Base-by-base conservation (phyloP, 805 yeast species). In the Candida cerambycidarum region DNA sequence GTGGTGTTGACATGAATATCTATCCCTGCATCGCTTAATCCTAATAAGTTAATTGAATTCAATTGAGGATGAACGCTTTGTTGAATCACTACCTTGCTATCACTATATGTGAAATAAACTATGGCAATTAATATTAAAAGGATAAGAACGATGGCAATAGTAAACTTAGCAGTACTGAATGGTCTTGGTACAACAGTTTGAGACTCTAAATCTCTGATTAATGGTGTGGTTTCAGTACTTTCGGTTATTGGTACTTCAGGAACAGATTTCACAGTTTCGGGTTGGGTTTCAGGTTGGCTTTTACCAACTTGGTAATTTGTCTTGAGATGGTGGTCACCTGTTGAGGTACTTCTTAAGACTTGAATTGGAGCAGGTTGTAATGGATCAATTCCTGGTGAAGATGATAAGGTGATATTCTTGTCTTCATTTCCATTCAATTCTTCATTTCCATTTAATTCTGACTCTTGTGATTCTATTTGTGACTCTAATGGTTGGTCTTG, bases 1-100 rank as follows among this genome's bases (percentile, higher is more conserved):
- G 56, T 38, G 3, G 64, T 65, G 4, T 49, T 45, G 13, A 67
- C 58, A 39, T 58, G 63, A 15, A 63, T 50, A 16, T 57, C 51
- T 5, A 65, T 34, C 2, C 74, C 73, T 5, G 40, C 35, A 13
- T 55, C 56, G 23, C 54, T 53, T 17, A 64, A 41, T 10, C 48
- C 48, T 3, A 53, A 35, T 5, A 66, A 43, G 3, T 66, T 51
- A 4, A 65, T 46, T 14, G 56, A 51, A 19, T 61, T 54, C 1
- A 64, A 30, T 17, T 56, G 47, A 11, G 62, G 47, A 13, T 45
- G 48, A 10, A 63, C 45, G 2, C 67, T 55, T 39, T 53, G 48
- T 31, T 38, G 42, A 11, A 48, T 40, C 7, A 47, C 49, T 18
- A 23, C 44, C 18, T 33, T 42, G 18, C 39, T 42, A 30, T 46